phyloP scores from a whole-genome alignment of 495 filamentous ascomycete species.

The Penicillium malachiteum region DNA sequence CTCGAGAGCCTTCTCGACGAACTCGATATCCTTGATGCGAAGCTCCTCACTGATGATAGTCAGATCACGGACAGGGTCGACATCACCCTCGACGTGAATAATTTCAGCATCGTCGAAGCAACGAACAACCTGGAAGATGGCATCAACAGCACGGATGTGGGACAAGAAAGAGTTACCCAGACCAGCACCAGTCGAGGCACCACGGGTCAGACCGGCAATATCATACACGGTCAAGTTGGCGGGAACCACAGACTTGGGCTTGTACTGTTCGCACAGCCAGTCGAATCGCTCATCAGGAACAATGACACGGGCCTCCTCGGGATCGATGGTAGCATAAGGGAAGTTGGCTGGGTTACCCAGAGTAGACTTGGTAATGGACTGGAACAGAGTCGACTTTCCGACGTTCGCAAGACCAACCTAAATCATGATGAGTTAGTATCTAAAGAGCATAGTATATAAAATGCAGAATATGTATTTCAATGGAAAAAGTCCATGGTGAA shows the following conservation, averaged over 20 bases:
- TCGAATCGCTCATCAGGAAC: constrained; percentile 96
- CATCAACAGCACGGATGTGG: constrained; percentile 98
- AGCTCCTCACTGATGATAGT: constrained; percentile 97
- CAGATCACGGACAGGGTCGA: constrained; percentile 90
- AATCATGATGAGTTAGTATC: constrained; percentile 19
- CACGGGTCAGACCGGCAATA: constrained; percentile 95
- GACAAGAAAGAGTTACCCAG: constrained; percentile 98
- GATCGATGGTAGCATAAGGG: constrained; percentile 98
- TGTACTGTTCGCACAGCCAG: constrained; percentile 94
- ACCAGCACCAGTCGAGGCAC: constrained; percentile 95
- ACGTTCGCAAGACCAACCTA: constrained; percentile 99
- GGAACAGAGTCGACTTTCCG: constrained; percentile 99
- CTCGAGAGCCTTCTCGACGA: constrained; percentile 92
- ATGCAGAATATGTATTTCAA: background rate
- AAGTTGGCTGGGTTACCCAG: constrained; percentile 99
- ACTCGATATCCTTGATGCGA: constrained; percentile 98
- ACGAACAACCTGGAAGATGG: constrained; percentile 98
- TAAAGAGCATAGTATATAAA: background rate
- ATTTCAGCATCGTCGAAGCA: constrained; percentile 99
- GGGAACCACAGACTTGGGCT: constrained; percentile 92
- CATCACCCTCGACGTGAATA: constrained; percentile 98
- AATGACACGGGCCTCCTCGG: constrained; percentile 96
- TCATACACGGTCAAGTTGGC: constrained; percentile 99
- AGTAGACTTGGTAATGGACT: constrained; percentile 96
- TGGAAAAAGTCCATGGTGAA: constrained; percentile 8